Evolutionary conservation across 352 stramenopile genomes (phyloP).

Genomic region (Phytophthora fragariaefolia): DNA sequence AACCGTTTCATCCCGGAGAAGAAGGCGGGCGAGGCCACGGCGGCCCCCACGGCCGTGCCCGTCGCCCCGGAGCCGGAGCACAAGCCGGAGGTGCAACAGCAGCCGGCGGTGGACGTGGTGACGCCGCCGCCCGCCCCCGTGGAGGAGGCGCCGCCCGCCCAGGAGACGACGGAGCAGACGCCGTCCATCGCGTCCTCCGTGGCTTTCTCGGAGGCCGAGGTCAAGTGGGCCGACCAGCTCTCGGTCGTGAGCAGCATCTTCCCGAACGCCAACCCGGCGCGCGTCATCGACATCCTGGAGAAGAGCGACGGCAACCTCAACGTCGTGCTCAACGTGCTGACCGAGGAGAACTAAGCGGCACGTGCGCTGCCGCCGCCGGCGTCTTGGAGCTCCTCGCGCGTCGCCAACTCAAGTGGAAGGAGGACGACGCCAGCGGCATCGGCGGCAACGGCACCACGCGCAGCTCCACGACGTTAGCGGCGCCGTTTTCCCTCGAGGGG

Average conservation of each 20-base stretch:
- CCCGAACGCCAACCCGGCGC: conserved; percentile 53
- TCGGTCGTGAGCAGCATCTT: conserved; percentile 69
- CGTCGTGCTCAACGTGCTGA: conserved; percentile 80
- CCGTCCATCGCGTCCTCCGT: conserved; percentile 33
- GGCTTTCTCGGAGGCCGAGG: conserved; percentile 64
- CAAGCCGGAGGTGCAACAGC: conserved; percentile 14
- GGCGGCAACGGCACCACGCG: too few relatives aligned
- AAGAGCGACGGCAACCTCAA: conserved; percentile 72
- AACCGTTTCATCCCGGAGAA: conserved; percentile 69
- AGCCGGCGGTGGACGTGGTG: background rate
- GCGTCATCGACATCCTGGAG: conserved; percentile 68
- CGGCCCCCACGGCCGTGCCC: conserved; percentile 8
- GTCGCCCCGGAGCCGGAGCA: conserved; percentile 28
- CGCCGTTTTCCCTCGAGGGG: too few relatives aligned
- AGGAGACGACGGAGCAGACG: conserved; percentile 35
- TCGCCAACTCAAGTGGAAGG: conserved; percentile 14
- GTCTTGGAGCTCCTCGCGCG: background rate
- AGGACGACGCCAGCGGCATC: background rate
- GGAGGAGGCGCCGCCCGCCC: conserved; percentile 21
- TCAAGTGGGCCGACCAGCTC: conserved; percentile 79
- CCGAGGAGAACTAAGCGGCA: conserved; percentile 55
- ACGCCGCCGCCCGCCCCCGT: conserved; percentile 2
- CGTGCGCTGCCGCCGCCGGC: too few relatives aligned
- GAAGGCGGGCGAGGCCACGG: conserved; percentile 40
- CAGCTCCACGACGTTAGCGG: too few relatives aligned